phyloP scores from a whole-genome alignment of 768 basidiomycete genomes.

The Neoboletus subvelutipes region DNA sequence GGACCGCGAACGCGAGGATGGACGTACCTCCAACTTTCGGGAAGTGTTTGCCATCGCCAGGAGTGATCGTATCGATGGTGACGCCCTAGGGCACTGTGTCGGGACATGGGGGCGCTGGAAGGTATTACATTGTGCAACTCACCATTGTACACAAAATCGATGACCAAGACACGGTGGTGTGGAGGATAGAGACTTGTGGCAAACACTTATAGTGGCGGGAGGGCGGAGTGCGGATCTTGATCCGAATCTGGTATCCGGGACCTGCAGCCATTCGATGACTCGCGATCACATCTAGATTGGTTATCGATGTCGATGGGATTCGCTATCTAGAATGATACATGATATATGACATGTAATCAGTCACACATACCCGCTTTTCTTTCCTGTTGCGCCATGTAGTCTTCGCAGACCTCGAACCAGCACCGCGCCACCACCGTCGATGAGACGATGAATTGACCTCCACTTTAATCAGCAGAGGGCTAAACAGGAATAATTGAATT shows the following conservation, averaged over 20 bases:
- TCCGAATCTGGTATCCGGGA: conserved; percentile 47
- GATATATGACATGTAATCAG: conserved; percentile 17
- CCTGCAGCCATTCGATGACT: conserved; percentile 6
- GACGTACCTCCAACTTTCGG: conserved; percentile 71
- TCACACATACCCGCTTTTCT: background rate
- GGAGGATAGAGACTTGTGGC: conserved; percentile 24
- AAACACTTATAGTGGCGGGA: conserved; percentile 43
- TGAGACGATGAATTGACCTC: background rate
- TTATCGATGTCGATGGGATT: conserved; percentile 32
- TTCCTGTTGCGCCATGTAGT: background rate
- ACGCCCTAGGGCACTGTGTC: conserved; percentile 55
- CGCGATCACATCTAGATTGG: conserved; percentile 20
- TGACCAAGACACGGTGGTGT: conserved; percentile 27
- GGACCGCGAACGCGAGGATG: conserved; percentile 10
- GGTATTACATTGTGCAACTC: conserved; percentile 10
- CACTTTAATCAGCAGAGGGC: background rate
- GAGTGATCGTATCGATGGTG: conserved; percentile 51
- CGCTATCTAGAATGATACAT: conserved; percentile 6
- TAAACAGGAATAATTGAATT: background rate
- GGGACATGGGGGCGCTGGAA: background rate
- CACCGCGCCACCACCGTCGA: conserved; percentile 2
- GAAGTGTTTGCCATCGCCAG: conserved; percentile 63
- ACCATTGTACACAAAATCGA: conserved; percentile 35
- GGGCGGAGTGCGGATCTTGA: conserved; percentile 76
- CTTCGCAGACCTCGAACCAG: background rate